Conservation (phyloP, 2,329 filamentous ascomycete species). For the Sphaerulina populicola region DNA sequence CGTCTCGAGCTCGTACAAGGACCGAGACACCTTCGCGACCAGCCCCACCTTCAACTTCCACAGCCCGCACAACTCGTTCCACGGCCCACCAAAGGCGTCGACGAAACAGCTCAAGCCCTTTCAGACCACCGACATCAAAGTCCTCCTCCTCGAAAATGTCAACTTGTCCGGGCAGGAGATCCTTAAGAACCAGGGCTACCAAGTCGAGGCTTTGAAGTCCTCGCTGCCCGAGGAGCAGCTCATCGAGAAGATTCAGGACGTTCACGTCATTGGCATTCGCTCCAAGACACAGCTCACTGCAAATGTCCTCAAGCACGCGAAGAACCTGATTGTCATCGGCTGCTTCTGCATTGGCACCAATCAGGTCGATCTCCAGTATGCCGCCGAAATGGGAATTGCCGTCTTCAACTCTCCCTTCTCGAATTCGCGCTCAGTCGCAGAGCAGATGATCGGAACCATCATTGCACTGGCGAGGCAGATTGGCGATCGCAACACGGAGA, state of each 20-base stretch:
- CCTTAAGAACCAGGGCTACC: slow-evolving; percentile 77
- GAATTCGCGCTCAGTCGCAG: slow-evolving; percentile 93
- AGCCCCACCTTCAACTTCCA: slow-evolving; percentile 69
- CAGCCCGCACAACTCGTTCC: slow-evolving; percentile 55
- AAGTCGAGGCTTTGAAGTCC: slow-evolving; percentile 84
- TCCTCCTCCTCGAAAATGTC: slow-evolving; percentile 89
- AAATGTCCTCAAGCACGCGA: slow-evolving; percentile 76
- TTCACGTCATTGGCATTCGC: slow-evolving; percentile 95
- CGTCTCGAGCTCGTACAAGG: slow-evolving; percentile 33
- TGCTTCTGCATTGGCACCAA: slow-evolving; percentile 99
- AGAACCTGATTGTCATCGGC: slow-evolving; percentile 88
- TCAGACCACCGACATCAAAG: slow-evolving; percentile 91
- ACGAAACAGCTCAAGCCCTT: slow-evolving; percentile 87
- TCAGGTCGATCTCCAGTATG: slow-evolving; percentile 79
- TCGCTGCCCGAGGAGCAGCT: slow-evolving; percentile 87
- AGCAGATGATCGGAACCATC: slow-evolving; percentile 90
- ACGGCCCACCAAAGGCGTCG: slow-evolving; percentile 35
- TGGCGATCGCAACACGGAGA: slow-evolving; percentile 83
- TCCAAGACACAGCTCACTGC: slow-evolving; percentile 94
- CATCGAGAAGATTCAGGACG: slow-evolving; percentile 95
- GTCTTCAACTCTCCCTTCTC: slow-evolving; percentile 99
- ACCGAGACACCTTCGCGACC: slow-evolving; percentile 52
- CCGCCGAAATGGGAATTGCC: slow-evolving; percentile 76
- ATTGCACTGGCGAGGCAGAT: slow-evolving; percentile 86
- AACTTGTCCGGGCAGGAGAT: slow-evolving; percentile 84